Evolutionary conservation across 179 eudicot genomes (phyloP).

Genomic region (Beta corolliflora): DNA sequence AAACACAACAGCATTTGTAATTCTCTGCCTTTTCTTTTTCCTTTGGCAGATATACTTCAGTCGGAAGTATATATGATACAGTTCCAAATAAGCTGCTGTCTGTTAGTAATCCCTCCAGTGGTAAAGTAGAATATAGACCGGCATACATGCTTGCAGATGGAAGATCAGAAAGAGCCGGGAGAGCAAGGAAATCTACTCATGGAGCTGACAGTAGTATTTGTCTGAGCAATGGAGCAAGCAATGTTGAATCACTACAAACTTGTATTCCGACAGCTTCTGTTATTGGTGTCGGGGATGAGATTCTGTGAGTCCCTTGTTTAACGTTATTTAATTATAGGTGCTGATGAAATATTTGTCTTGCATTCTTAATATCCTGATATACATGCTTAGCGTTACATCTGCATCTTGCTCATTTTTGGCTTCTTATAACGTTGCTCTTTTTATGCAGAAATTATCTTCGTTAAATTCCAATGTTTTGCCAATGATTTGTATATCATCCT

Average conservation of each 20-base stretch:
- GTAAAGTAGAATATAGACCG: constrained; percentile 66
- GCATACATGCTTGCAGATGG: constrained; percentile 93
- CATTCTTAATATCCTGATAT: background rate
- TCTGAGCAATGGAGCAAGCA: constrained; percentile 56
- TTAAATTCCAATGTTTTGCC: background rate
- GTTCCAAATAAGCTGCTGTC: constrained; percentile 79
- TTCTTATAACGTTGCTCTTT: constrained; percentile 4
- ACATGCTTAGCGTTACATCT: background rate
- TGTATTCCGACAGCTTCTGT: constrained; percentile 74
- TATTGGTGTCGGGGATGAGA: constrained; percentile 90
- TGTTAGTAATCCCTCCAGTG: constrained; percentile 35
- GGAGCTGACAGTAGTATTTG: constrained; percentile 32
- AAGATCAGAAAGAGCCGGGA: constrained; percentile 95
- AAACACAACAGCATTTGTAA: background rate
- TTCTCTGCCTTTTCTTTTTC: constrained; percentile 2
- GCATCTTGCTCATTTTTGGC: background rate
- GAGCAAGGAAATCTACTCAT: constrained; percentile 58
- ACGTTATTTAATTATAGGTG: constrained; percentile 1
- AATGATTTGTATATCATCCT: background rate
- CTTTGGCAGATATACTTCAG: constrained; percentile 77
- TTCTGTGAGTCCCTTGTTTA: constrained; percentile 60
- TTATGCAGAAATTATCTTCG: background rate
- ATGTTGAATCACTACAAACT: constrained; percentile 32
- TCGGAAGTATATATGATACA: constrained; percentile 92
- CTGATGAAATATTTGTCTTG: background rate